Base-by-base conservation (phyloP, 768 basidiomycete genomes). In the Mycena metata region DNA sequence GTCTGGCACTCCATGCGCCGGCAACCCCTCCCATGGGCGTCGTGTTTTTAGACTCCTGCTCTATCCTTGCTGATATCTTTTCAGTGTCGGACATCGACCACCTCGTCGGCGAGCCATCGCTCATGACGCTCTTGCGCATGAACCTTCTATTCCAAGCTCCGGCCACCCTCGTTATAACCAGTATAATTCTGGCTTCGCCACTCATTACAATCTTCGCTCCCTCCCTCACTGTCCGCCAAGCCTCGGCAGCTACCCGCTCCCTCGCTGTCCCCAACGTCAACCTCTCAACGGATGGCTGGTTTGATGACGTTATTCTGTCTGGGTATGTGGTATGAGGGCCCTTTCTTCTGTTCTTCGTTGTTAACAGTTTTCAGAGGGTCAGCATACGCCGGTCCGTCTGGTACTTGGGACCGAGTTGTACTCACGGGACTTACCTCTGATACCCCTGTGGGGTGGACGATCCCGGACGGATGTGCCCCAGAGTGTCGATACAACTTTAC, bases 401-500 rank as follows among this genome's bases (percentile, higher is more conserved):
- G 49, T 5, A 50, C 49, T 1, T 64, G 63, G 63, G 46, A 64
- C 54, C 45, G 45, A 49, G 43, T 52, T 26, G 63, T 52, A 1
- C 54, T 64, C 19, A 8, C 15, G 1, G 42, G 47, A 42, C 33
- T 64, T n/a, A 50, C 49, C 6, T 64, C 62, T 1, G 39, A n/a
- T 4, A 51, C 41, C 17, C 39, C 67, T 4, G 55, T 69, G 8
- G 61, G 56, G 5, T 69, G 67, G 61, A 2, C 67, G n/a, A 69
- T 69, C n/a, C 67, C 67, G 4, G 56, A 62, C 11, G 67, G 67
- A 15, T 69, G 67, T 19, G 39, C 56, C 1, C 62, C 67, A 16
- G 61, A 62, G 39, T 69, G 67, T 57, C n/a, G 16, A 10, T 69
- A 69, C 50, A 47, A 64, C 43, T 51, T 69, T 16, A 64, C 61